phyloP scores from a whole-genome alignment of 2,329 filamentous ascomycete genomes.

The Xylaria sp. region DNA sequence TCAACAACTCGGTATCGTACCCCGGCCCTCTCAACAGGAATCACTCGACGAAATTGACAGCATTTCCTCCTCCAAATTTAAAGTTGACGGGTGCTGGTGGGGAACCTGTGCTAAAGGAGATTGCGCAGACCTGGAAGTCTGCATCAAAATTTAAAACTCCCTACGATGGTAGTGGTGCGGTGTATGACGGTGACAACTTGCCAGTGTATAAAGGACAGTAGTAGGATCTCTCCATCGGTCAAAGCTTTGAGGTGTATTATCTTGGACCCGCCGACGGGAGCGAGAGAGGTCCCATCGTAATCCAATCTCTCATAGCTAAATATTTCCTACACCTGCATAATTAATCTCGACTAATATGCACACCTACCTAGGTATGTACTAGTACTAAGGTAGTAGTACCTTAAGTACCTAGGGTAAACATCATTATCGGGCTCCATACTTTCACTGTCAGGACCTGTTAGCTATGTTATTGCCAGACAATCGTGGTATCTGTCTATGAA shows the following conservation, averaged over 20 bases:
- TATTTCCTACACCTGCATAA: not conserved
- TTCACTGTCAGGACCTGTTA: not conserved
- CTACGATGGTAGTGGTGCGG: conserved; percentile 58
- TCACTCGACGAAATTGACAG: conserved; percentile 47
- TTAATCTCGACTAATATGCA: not conserved
- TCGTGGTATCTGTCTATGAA: not conserved
- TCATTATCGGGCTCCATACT: not conserved
- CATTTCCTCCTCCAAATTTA: conserved; percentile 56
- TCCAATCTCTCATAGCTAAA: conserved; percentile 4
- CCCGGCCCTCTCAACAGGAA: conserved; percentile 54
- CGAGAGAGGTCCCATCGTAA: not conserved
- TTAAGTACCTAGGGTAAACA: too few species aligned
- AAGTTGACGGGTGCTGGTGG: conserved; percentile 58
- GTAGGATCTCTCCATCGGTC: conserved; percentile 31
- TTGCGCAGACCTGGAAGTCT: conserved; percentile 50
- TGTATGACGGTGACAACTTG: conserved; percentile 56
- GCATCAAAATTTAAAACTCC: conserved; percentile 51
- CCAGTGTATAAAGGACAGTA: conserved; percentile 55
- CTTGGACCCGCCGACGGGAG: not conserved
- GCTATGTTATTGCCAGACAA: not conserved
- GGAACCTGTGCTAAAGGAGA: conserved; percentile 51
- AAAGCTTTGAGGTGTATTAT: not conserved
- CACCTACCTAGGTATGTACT: too few species aligned
- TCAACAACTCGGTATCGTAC: conserved; percentile 58
- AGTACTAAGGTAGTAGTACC: too few species aligned